Evolutionary conservation across 805 yeast genomes (phyloP).

Genomic region (Spathaspora girioi): DNA sequence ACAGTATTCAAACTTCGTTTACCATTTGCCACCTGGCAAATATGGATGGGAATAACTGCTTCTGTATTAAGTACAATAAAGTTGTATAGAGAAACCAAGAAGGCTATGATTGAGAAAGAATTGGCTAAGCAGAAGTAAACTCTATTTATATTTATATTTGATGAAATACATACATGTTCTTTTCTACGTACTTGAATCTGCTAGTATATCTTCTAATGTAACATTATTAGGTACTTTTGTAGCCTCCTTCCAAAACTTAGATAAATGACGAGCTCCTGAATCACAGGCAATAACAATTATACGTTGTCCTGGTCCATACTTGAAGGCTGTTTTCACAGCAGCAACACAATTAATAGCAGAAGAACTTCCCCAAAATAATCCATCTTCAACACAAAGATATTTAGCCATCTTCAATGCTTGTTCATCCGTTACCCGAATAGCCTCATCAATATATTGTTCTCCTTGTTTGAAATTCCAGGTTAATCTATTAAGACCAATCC

Average conservation of each 20-base stretch:
- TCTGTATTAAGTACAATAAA: conserved; percentile 34
- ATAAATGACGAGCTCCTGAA: conserved; percentile 83
- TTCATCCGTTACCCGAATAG: conserved; percentile 72
- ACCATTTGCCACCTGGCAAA: conserved; percentile 38
- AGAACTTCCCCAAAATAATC: conserved; percentile 87
- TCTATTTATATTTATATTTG: not conserved
- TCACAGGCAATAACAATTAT: conserved; percentile 90
- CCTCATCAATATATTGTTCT: conserved; percentile 67
- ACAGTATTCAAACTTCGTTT: conserved; percentile 35
- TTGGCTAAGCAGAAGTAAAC: conserved; percentile 3
- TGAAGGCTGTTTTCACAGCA: conserved; percentile 54
- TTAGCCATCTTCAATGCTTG: conserved; percentile 90
- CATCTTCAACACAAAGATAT: conserved; percentile 75
- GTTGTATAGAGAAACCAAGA: conserved; percentile 36
- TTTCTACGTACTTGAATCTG: not conserved
- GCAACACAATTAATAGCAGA: conserved; percentile 95
- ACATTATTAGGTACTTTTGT: conserved; percentile 32
- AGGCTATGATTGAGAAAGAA: conserved; percentile 17
- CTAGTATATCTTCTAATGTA: conserved; percentile 28
- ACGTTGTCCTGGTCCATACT: conserved; percentile 52
- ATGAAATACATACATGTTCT: not conserved
- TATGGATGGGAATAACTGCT: conserved; percentile 45
- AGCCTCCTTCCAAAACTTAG: conserved; percentile 88
- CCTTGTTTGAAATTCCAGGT: conserved; percentile 79
- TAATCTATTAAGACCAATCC: conserved; percentile 85